Percentiles rank a stretch among this genome's conserved stretches.
phyloP scores from a whole-genome alignment of 2,329 filamentous ascomycete species.

The Aspergillus awamori region DNA sequence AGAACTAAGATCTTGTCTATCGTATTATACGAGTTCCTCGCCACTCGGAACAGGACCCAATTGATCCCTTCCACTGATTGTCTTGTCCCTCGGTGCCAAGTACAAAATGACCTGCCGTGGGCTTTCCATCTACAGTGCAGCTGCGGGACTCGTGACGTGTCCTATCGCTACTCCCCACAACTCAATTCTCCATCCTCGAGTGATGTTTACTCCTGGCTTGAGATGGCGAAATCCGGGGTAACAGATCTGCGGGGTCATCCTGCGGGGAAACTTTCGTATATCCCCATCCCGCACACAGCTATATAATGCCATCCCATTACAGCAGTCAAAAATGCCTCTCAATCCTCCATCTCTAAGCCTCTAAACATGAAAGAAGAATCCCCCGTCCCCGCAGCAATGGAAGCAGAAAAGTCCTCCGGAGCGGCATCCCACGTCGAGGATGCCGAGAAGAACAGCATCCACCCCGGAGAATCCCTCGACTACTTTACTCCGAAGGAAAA shows the following conservation, averaged over 20 bases:
- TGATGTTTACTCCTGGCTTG: background rate
- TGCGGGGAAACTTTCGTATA: background rate
- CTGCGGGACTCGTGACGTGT: background rate
- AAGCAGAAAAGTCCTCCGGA: background rate
- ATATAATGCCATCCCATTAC: too few species aligned
- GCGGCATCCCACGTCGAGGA: background rate
- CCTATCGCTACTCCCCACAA: background rate
- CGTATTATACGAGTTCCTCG: too few species aligned
- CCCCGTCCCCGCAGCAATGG: background rate
- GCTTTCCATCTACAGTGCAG: too few species aligned
- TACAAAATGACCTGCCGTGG: too few species aligned
- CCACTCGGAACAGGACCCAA: too few species aligned
- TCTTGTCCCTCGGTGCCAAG: too few species aligned
- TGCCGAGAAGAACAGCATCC: background rate
- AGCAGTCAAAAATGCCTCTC: too few species aligned
- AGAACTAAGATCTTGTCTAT: too few species aligned
- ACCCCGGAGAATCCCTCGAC: background rate
- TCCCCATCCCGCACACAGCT: too few species aligned
- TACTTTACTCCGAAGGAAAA: conserved; percentile 1
- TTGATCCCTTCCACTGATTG: too few species aligned
- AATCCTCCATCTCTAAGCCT: too few species aligned
- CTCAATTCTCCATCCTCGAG: background rate
- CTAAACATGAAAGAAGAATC: too few species aligned
- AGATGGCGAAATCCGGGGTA: background rate
- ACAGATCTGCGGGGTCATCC: background rate